Base-by-base conservation (phyloP, 2,329 filamentous ascomycete species). In the Cadophora luteo-olivacea region DNA sequence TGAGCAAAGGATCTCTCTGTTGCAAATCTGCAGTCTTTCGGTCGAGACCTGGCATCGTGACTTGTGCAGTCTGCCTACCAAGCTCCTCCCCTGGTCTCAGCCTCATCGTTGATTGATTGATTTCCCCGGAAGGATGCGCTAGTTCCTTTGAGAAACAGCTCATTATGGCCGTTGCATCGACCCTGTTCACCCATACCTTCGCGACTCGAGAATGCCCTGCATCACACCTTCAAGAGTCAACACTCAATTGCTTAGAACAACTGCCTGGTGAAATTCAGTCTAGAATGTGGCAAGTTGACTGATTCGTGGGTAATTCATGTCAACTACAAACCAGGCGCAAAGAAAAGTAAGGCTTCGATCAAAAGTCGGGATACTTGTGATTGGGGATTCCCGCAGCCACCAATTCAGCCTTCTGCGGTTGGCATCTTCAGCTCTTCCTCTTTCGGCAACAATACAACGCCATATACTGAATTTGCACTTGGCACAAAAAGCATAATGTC, bases 401-500 rank as follows among this genome's bases (percentile, higher is more conserved):
- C 8, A 55, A 55, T 33, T 55, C 52, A 33, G 52, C 52, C 52
- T 25, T 33, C 25, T 19, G 29, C 52, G 25, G 52, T 25, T 33
- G n/a, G 14, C 52, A 55, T 22, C 52, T 55, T 33, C 52, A 55
- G 52, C 52, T 55, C 52, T 55, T 55, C 52, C 52, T 12, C 16
- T 55, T 55, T 33, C 12, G 52, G 25, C 29, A 32, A 33, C 16
- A 54, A 54, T 11, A 54, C 51, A 54, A 54, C 51, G 51, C 51
- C 24, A 54, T 54, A 19, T 55, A 55, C 52, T 55, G 52, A 55
- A 33, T n/a, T 29, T 55, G 52, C 25, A 16, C 52, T 55, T 55
- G 52, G 52, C 52, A 29, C 12, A 19, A 33, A 55, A 55, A 55
- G 25, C 52, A 55, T 9, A 32, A 55, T 55, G 16, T 29, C 52